phyloP scores from a whole-genome alignment of 208 protist species.

The Trypanosoma congolense region DNA sequence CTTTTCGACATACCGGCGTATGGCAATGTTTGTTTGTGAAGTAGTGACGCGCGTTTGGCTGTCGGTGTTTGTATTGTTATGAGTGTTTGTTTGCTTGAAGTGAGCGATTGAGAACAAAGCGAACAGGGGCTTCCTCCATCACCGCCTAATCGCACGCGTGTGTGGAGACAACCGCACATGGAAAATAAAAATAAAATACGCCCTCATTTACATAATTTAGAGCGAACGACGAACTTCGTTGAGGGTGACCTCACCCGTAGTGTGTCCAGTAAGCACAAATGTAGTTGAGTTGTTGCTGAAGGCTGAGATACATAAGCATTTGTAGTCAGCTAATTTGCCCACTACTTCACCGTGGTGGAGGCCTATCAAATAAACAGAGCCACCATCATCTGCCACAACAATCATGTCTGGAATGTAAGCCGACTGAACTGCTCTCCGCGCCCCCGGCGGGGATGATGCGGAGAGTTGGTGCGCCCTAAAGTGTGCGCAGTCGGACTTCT shows the following conservation, averaged over 20 bases:
- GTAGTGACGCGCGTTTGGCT: no score
- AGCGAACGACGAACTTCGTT: slow-evolving; percentile 17
- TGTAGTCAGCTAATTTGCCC: slow-evolving; percentile 20
- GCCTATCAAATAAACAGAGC: slow-evolving; percentile 22
- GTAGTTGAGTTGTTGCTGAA: neutral
- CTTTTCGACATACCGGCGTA: no score
- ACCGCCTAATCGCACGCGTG: no score
- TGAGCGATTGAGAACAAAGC: no score
- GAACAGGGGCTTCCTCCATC: no score
- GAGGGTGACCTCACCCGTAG: slow-evolving; percentile 21
- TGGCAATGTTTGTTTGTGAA: no score
- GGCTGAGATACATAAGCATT: slow-evolving; percentile 16
- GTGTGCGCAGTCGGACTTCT: slow-evolving; percentile 32
- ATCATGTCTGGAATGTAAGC: slow-evolving; percentile 10
- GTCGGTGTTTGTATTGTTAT: no score
- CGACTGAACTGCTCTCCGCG: neutral
- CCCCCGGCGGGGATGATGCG: slow-evolving; percentile 4
- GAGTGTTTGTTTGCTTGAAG: no score
- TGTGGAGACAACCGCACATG: no score
- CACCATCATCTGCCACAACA: slow-evolving; percentile 8
- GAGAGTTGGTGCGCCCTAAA: slow-evolving; percentile 2
- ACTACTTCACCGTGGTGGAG: slow-evolving; percentile 11
- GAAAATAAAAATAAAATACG: no score
- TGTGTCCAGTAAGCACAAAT: slow-evolving; percentile 24
- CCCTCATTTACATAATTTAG: slow-evolving; percentile 23